These are phyloP conservation scores for Lophiotrema nucula DNA, from an alignment of 495 filamentous ascomycete species.

Conservation along the genomic window DNA sequence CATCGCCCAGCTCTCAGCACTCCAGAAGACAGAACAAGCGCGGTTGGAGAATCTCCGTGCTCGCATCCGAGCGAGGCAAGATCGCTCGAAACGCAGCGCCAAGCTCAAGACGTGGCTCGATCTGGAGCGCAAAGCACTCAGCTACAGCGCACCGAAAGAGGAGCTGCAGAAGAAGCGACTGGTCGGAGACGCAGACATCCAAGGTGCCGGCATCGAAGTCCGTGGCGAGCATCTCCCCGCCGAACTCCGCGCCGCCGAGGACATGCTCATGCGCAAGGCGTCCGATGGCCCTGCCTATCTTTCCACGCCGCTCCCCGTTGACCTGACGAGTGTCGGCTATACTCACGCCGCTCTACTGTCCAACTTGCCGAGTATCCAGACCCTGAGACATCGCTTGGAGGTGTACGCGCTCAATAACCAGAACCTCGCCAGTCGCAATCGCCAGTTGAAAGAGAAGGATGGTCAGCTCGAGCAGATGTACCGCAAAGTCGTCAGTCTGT, in stretches of 20 bases:
- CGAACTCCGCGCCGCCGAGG: constrained; percentile 28
- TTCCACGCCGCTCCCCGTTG: constrained; percentile 19
- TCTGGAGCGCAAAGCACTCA: constrained; percentile 46
- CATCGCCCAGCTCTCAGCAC: constrained; percentile 75
- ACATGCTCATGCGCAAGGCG: constrained; percentile 14
- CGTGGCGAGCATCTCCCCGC: constrained; percentile 29
- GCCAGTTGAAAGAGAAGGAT: constrained; percentile 56
- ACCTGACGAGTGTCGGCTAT: constrained; percentile 1
- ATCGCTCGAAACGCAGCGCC: constrained; percentile 58
- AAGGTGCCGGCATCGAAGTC: constrained; percentile 49
- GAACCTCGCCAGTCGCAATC: constrained; percentile 46
- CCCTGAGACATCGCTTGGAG: constrained; percentile 42
- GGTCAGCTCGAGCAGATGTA: constrained; percentile 69
- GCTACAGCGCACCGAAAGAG: constrained; percentile 23
- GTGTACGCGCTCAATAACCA: constrained; percentile 53
- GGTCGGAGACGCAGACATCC: constrained; percentile 56
- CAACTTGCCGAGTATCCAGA: constrained; percentile 34
- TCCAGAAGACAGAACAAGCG: constrained; percentile 71
- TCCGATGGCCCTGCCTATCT: constrained; percentile 16
- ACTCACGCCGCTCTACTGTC: constrained; percentile 29
- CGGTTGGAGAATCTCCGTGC: constrained; percentile 64
- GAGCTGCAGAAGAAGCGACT: constrained; percentile 30
- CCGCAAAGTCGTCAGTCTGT: constrained; percentile 65
- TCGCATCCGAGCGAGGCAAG: constrained; percentile 56
- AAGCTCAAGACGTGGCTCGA: constrained; percentile 60